Evolutionary conservation across 2,329 filamentous ascomycete genomes (phyloP).

Genomic region (Ascochyta pisi): DNA sequence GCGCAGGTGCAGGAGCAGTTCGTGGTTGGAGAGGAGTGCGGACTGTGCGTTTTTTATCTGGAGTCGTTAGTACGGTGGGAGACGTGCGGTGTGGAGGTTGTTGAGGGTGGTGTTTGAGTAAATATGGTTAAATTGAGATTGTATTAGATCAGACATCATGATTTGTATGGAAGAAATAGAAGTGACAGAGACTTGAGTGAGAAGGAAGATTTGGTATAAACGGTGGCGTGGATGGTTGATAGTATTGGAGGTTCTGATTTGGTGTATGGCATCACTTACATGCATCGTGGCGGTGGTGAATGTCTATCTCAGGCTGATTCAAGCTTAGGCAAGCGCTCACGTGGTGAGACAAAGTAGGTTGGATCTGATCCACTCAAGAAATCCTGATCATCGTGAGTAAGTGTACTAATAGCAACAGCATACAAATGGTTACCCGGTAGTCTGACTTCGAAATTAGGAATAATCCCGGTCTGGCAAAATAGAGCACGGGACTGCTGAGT

Average conservation of each 20-base stretch:
- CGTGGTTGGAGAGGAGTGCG: slow-evolving; percentile 74
- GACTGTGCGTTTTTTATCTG: slow-evolving; percentile 74
- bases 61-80: not conserved
- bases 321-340: not conserved
- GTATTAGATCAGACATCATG: not conserved
- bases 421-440: too few species aligned
- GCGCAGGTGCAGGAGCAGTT: slow-evolving; percentile 63
- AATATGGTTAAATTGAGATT: not conserved
- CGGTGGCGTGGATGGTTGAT: not conserved
- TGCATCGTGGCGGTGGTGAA: slow-evolving; percentile 15
- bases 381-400: not conserved
- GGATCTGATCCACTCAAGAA: not conserved
- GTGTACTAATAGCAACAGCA: not conserved
- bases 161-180: too few species aligned
- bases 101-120: not conserved
- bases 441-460: too few species aligned
- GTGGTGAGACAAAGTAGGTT: not conserved
- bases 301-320: not conserved
- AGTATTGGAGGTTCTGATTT: not conserved
- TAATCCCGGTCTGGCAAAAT: too few species aligned
- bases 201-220: too few species aligned
- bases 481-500: too few species aligned
- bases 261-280: slow-evolving; percentile 11
- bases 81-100: not conserved
- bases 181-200: too few species aligned